Evolutionary conservation across 2,329 filamentous ascomycete species (phyloP), one percentile per base, ranked within the genome.

Genomic region (Aureobasidium namibiae): DNA sequence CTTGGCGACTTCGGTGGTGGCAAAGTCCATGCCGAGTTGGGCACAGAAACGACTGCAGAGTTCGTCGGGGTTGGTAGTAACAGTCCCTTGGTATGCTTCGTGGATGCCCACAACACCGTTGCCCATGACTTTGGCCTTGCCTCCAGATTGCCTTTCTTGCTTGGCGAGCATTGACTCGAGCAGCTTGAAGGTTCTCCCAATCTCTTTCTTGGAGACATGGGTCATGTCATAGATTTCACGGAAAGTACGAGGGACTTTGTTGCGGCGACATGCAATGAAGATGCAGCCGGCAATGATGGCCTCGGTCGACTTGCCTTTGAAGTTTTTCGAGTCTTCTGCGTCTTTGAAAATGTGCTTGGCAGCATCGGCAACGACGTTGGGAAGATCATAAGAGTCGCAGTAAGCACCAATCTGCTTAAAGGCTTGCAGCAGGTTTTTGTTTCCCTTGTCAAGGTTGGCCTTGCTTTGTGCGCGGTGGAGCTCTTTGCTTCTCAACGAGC

Each of bases 311-410:
- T 99, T 99, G 70, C 92, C 92, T 77, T 96, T 96, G 81, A 97
- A 91, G 59, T 91, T 82, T 72, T 92, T 92, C 69, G 87, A 87
- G 74, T 99, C 94, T 67, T 96, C 91, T 24, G 92, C 89, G 60
- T 94, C 82, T 78, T 96, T 97, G 82, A 88, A 99, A 64, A 97
- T 87, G 72, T 95, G 89, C 78, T 96, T 96, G 62, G 94, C 91
- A 1, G 88, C 89, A 69, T 96, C 91, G 53, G 89, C 86, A 41
- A 95, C 90, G 60, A 87, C 85, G 69, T 86, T 86, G 49, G 88
- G 86, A 62, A 95, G 87, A 69, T 87, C 85, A 71, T 92, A 90
- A 60, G 86, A 86, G 68, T 97, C 92, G 69, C 90, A 95, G 61
- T 95, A 83, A 34, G 86, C 84, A 64, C 88, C 88, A 66, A 99